Evolutionary conservation across 2,329 filamentous ascomycete genomes (phyloP), one percentile per base, ranked within the genome.

Genomic region (Botryosphaeria dothidea): DNA sequence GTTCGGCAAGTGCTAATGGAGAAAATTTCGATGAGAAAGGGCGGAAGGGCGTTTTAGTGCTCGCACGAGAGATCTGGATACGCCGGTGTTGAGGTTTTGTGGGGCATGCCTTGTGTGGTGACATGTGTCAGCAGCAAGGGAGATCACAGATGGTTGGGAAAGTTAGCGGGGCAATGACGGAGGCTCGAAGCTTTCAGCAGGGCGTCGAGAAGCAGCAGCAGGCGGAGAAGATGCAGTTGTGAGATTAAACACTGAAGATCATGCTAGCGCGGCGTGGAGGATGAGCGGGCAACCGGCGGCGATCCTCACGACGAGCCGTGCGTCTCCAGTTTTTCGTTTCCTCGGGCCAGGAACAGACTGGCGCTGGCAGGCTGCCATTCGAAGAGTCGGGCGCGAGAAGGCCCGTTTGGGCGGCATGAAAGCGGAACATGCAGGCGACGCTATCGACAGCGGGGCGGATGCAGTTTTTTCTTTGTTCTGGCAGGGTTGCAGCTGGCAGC

Each of bases 191-290:
- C 45, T 48, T 48, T 48, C 23, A 48, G 19, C 19, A 48, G 23
- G n/a, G 23, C 11, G n/a, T 27, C 46, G 23, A 17, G 21, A 4
- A 29, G 34, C n/a, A n/a, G n/a, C n/a, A n/a, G 49, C 7, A 21
- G 27, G n/a, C 51, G 31, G 25, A n/a, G 13, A 25, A 56, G 51
- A 17, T 56, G 51, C 51, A 25, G 51, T 23, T 23, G 52, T 57
- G 52, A 57, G 34, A 57, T 57, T 57, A 57, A 43, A 57, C 52
- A 27, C 34, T 36, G 52, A 25, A 23, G 52, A 57, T 57, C 52
- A 8, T 41, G 23, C 34, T 57, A 41, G 52, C 36, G 52, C 52
- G 25, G 52, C 52, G 52, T 27, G 36, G 52, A 57, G 36, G 52
- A 57, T 57, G 52, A 38, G 21, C 49, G 15, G 38, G 31, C 31